Conservation (phyloP, 257 asterid species). For the Dorcoceras hygrometricum region DNA sequence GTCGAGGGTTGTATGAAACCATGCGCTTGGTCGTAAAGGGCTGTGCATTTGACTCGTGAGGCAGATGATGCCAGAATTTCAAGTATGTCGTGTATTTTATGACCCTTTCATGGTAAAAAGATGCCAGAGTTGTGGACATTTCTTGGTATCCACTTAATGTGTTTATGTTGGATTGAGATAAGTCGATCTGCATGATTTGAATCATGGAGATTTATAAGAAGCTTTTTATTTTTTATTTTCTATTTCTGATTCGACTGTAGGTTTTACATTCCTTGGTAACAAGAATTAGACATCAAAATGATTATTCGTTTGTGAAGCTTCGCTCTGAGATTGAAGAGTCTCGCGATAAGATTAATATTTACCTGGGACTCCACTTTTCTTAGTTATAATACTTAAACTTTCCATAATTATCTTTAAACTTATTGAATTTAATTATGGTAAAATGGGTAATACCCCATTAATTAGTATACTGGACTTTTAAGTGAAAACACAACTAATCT, state of each 20-base stretch:
- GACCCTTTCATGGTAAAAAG: slow-evolving; percentile 19
- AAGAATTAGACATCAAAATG: no score
- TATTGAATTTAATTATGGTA: no score
- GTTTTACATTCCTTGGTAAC: not conserved
- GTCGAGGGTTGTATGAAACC: slow-evolving; percentile 13
- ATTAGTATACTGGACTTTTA: no score
- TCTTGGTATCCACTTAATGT: slow-evolving; percentile 10
- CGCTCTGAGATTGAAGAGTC: no score
- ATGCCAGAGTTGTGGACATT: slow-evolving; percentile 24
- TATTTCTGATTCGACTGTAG: not conserved
- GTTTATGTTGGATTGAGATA: slow-evolving; percentile 26
- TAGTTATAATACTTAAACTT: no score
- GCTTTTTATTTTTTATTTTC: not conserved
- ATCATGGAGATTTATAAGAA: not conserved
- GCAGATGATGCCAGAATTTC: slow-evolving; percentile 27
- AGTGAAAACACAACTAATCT: no score
- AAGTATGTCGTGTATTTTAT: slow-evolving; percentile 14
- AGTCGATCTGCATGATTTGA: not conserved
- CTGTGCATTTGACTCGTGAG: slow-evolving; percentile 19
- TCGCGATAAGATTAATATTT: no score
- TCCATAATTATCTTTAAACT: no score
- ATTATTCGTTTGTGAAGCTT: no score
- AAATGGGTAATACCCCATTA: no score
- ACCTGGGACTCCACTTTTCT: no score
- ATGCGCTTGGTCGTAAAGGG: slow-evolving; percentile 22